These are phyloP conservation scores for Colletotrichum eleusines DNA, from an alignment of 2,329 filamentous ascomycete genomes.

Conservation along the genomic window DNA sequence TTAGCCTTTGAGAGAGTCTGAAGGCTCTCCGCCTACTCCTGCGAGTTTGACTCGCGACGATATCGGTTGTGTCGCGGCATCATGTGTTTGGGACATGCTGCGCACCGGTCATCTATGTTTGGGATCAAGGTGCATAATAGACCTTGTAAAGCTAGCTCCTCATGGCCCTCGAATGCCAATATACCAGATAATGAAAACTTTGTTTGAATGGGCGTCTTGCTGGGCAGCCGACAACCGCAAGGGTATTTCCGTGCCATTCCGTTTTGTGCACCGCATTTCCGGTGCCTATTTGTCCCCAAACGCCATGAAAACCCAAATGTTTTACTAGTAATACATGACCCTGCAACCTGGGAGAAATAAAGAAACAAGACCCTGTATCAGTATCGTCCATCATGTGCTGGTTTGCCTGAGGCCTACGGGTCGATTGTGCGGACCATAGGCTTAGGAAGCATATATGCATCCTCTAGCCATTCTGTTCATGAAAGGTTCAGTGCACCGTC, in stretches of 20 bases:
- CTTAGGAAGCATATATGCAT: neutral
- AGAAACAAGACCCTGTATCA: neutral
- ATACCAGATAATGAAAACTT: constrained; percentile 15
- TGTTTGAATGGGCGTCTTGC: constrained; percentile 24
- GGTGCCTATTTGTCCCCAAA: constrained; percentile 14
- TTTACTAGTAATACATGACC: constrained; percentile 14
- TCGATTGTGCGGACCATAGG: neutral
- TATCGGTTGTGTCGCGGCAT: no score
- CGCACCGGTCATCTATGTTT: neutral
- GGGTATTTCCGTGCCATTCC: constrained; percentile 40
- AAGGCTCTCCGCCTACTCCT: neutral
- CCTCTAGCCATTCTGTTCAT: neutral
- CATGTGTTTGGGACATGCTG: neutral
- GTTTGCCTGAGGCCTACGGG: neutral
- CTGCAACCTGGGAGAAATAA: neutral
- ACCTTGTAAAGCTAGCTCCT: neutral
- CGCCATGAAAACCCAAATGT: constrained; percentile 15
- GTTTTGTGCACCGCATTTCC: constrained; percentile 1
- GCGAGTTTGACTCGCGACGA: no score
- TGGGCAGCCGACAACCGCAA: constrained; percentile 14
- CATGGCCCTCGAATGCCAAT: neutral
- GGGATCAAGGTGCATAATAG: neutral
- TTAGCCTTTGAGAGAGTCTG: neutral
- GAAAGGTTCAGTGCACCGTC: neutral
- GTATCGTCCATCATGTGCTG: neutral